Base-by-base conservation (phyloP, 2,329 filamentous ascomycete genomes). In the Amesomyces nigricolor region DNA sequence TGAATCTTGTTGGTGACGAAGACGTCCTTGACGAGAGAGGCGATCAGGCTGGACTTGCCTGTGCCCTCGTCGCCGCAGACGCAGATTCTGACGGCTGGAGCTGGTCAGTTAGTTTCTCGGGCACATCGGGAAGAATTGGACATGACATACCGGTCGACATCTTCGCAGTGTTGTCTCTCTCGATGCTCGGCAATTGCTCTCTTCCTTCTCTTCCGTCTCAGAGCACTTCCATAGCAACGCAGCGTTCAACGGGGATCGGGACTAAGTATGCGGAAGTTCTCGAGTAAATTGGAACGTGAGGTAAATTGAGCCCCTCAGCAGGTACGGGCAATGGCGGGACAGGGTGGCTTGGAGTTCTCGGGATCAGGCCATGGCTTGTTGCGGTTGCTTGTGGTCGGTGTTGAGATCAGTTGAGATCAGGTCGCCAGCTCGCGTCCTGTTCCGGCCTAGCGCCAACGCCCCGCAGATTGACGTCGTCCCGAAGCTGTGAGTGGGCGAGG, bases 1-100 rank as follows among this genome's bases (percentile, higher is more conserved):
- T 96, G 92, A 67, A 99, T 96, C 75, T 95, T 96, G 73, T 89
- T 89, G 62, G 88, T 89, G 65, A 97, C 89, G 72, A 97, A 99
- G 71, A 92, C 88, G 70, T 96, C 92, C 70, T 97, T 97, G 70
- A 99, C 92, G 39, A 99, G 85, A 55, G 91, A 95, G 54, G 91
- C 94, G 68, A 96, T 95, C 70, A 96, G 80, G 71, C 89, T 94
- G 58, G 88, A 94, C 75, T 96, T 96, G 65, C 91, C 91, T n/a
- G 88, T 91, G 65, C 88, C 88, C 74, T 97, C 92, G 71, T 99
- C 94, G 67, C 94, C 94, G 75, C 91, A 96, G 57, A 97, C 89
- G 72, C 91, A 96, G 67, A 97, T 91, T 62, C 94, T 88, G 58
- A 97, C 92, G 76, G 53, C 61, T 63, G 35, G 43, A 37, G 7